Conservation (phyloP, 2,329 filamentous ascomycete species). For the Xylariaceae sp. region DNA sequence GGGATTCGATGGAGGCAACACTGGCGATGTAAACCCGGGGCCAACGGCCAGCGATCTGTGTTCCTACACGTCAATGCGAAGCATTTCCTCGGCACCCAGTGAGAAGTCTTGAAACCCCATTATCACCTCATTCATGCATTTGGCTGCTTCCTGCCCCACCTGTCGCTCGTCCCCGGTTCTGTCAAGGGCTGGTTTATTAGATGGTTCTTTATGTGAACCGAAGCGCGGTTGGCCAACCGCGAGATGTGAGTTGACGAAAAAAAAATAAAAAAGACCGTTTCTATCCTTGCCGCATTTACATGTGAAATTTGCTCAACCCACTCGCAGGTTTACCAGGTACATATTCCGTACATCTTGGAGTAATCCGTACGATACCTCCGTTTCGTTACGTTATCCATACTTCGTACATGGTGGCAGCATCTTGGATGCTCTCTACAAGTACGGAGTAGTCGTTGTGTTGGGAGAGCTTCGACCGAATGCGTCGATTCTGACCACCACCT, state of each 20-base stretch:
- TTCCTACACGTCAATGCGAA: slow-evolving; percentile 10
- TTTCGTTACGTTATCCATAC: neutral
- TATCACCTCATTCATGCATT: slow-evolving; percentile 11
- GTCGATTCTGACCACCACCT: neutral
- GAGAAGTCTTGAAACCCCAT: neutral
- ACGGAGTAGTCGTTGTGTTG: neutral
- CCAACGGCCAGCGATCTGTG: slow-evolving; percentile 1
- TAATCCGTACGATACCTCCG: neutral
- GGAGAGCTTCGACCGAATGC: neutral
- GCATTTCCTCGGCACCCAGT: slow-evolving; percentile 3
- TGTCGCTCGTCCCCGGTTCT: slow-evolving; percentile 4
- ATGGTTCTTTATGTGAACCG: neutral
- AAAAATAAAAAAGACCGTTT: neutral
- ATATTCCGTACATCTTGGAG: neutral
- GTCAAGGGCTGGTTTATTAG: slow-evolving; percentile 4
- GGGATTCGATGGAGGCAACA: slow-evolving; percentile 21
- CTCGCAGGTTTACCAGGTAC: neutral
- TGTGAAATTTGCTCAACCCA: slow-evolving; percentile 1
- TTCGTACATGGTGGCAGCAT: neutral
- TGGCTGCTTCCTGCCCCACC: slow-evolving; percentile 7
- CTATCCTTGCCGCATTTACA: slow-evolving; percentile 7
- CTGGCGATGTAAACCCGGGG: slow-evolving; percentile 4
- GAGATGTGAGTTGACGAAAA: neutral
- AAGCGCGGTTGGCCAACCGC: neutral
- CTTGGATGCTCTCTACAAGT: neutral